These are phyloP conservation scores for Mycena epipterygia DNA, from an alignment of 768 basidiomycete species.

Conservation along the genomic window DNA sequence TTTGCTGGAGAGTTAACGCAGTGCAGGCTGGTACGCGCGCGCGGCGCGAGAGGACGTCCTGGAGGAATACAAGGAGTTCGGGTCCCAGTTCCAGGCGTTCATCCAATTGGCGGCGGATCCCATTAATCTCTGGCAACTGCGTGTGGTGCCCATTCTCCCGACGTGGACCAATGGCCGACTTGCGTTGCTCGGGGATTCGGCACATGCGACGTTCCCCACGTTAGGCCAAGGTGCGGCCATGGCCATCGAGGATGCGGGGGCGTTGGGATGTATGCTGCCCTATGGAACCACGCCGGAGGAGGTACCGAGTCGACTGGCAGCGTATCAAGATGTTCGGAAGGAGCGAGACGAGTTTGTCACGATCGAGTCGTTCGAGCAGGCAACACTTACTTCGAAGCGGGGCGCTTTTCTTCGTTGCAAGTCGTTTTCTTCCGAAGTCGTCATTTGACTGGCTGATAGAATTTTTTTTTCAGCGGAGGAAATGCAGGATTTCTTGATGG, in stretches of 20 bases:
- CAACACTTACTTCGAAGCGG: background rate
- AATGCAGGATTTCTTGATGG: conserved; percentile 13
- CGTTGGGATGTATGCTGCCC: conserved; percentile 18
- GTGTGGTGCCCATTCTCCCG: conserved; percentile 6
- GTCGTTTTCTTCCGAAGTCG: background rate
- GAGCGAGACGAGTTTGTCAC: conserved; percentile 16
- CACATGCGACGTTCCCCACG: conserved; percentile 15
- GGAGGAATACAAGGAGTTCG: conserved; percentile 8
- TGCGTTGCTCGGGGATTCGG: conserved; percentile 7
- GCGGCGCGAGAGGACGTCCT: conserved; percentile 14
- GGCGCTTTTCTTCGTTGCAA: background rate
- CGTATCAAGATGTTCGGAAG: conserved; percentile 20
- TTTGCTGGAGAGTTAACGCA: background rate
- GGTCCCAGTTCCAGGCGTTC: conserved; percentile 4
- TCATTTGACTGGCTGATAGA: background rate
- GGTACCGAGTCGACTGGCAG: background rate
- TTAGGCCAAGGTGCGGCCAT: conserved; percentile 18
- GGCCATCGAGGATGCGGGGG: conserved; percentile 17
- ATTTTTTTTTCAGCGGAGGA: background rate
- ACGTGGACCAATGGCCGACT: conserved; percentile 15
- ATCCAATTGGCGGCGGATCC: conserved; percentile 12
- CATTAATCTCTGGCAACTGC: conserved; percentile 19
- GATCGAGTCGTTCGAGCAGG: background rate
- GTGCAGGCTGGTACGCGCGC: conserved; percentile 3
- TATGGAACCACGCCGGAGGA: conserved; percentile 4